Evolutionary conservation across 768 basidiomycete genomes (phyloP), one percentile per base, ranked within the genome.

Genomic region (Tylopilus sp.): DNA sequence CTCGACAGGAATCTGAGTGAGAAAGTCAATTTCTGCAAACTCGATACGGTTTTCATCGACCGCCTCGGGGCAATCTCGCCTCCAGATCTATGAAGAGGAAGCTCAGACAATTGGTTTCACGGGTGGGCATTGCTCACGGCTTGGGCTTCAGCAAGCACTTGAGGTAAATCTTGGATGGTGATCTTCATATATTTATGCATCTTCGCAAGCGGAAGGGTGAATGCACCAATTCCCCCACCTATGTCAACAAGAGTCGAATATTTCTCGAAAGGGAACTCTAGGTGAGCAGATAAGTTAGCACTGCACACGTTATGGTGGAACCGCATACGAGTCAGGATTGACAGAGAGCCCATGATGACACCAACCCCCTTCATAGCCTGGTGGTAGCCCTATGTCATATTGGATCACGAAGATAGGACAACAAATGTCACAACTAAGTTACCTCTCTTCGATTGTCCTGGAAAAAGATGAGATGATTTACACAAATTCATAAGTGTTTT

Each of bases 191-290:
- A 45, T 18, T 68, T 62, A 47, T 67, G 55, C 20, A 22, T 58
- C 26, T 63, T 61, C 3, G 59, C 60, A 3, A 74, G 60, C 3
- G 64, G 60, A 15, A 74, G 48, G 20, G 66, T 58, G 26, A 66
- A 62, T 11, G 62, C 54, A 9, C 71, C 72, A 17, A 69, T 60
- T 7, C 71, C 64, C 39, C 71, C 71, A 10, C 70, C 71, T 4
- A 73, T 60, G 44, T 73, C 71, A 21, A 71, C 68, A 8, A 72
- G 48, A 7, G 61, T 62, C 0, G 68, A 61, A 41, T 61, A 60
- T 22, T 56, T 56, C 10, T 50, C 51, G 44, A 72, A 73, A 7
- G 73, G 68, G 47, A 62, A 72, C 1, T 56, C 72, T 72, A 21
- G n/a, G 35, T 35, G 18, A 13, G 1, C 5, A 12, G 12, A 52